Conservation (phyloP, 1,139 yeast genomes). For the Suhomyces guaymorum region DNA sequence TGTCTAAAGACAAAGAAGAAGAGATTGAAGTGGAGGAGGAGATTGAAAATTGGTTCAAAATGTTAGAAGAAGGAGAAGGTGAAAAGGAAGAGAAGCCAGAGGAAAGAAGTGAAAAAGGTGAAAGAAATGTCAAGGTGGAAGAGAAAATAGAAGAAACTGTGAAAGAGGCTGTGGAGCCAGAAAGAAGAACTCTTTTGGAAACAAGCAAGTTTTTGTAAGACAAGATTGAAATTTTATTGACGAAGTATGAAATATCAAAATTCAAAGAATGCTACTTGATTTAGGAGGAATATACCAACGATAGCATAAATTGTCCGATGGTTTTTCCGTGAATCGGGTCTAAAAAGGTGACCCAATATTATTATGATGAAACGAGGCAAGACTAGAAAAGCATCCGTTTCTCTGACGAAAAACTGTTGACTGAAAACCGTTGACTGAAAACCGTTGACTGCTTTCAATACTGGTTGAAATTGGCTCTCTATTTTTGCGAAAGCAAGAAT, state of each 20-base stretch:
- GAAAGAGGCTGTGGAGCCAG: not conserved
- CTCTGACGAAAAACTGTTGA: no score
- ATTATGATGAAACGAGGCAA: no score
- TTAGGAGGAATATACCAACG: not conserved
- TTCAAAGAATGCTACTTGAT: not conserved
- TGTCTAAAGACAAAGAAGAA: slow-evolving; percentile 33
- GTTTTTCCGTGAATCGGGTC: no score
- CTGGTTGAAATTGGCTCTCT: no score
- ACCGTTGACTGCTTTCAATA: no score
- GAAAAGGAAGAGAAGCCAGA: not conserved
- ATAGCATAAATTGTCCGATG: no score
- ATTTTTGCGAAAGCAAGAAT: no score
- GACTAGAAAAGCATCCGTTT: no score
- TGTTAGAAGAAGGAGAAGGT: slow-evolving; percentile 28
- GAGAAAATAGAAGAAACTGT: not conserved
- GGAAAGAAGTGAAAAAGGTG: not conserved
- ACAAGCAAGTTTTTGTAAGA: slow-evolving; percentile 19
- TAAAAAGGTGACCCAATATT: no score
- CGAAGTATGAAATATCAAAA: not conserved
- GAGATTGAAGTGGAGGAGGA: slow-evolving; percentile 45
- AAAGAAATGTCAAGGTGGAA: not conserved
- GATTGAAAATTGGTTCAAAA: slow-evolving; percentile 37
- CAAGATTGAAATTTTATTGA: no score
- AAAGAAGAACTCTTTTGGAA: slow-evolving; percentile 12
- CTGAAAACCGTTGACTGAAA: no score